Evolutionary conservation across 768 basidiomycete genomes (phyloP).

Genomic region (Termitomyces bulborhizus): DNA sequence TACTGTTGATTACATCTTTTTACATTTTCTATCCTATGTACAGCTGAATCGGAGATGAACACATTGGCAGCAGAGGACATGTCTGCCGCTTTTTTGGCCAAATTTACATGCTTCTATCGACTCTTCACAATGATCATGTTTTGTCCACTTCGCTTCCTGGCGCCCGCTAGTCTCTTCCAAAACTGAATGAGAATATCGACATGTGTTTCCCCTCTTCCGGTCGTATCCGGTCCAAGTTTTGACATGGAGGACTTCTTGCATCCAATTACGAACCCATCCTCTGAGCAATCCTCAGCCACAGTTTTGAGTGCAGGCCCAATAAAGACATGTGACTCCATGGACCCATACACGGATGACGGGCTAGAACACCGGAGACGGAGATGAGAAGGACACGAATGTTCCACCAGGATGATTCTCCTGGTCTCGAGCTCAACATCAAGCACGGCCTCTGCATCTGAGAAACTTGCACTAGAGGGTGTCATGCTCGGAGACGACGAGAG

Average conservation of each 20-base stretch:
- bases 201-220: neutral
- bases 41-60: too few relatives aligned
- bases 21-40: neutral
- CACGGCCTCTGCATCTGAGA: conserved; percentile 3
- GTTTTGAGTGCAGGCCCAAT: neutral
- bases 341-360: neutral
- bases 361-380: neutral
- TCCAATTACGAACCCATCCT: neutral
- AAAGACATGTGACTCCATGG: neutral
- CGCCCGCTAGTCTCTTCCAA: neutral
- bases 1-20: neutral
- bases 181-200: neutral
- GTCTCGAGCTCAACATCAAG: neutral
- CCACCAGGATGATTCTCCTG: neutral
- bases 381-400: neutral
- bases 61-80: neutral
- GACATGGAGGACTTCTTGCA: neutral
- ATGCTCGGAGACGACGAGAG: neutral
- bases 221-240: neutral
- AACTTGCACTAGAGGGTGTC: neutral
- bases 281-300: neutral
- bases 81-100: neutral
- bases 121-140: neutral
- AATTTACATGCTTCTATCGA: neutral
- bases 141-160: neutral